Evolutionary conservation across 176 grass and related monocot genomes (phyloP).

Genomic region (Juncus inflexus): DNA sequence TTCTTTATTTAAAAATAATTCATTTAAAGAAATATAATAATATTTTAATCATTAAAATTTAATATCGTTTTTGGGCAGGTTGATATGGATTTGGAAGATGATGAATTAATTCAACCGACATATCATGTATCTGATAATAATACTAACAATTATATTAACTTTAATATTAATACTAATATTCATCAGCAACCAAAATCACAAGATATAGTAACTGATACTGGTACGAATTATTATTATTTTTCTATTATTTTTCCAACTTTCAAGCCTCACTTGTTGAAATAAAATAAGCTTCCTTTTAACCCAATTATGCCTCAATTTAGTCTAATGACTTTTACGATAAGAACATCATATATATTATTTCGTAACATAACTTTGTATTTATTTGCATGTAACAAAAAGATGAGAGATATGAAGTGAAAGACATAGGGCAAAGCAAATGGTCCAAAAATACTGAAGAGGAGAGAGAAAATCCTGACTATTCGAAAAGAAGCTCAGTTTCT

Average conservation of each 20-base stretch:
- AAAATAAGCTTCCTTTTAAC: not conserved
- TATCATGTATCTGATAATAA: slow-evolving; percentile 21
- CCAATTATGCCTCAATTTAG: not conserved
- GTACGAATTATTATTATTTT: slow-evolving; percentile 20
- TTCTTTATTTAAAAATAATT: not conserved
- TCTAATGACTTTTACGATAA: not conserved
- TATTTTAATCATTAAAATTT: not conserved
- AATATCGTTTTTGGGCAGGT: slow-evolving; percentile 44
- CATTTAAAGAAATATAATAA: not conserved
- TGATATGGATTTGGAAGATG: slow-evolving; percentile 90
- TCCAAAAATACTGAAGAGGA: slow-evolving; percentile 87
- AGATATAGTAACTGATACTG: slow-evolving; percentile 32
- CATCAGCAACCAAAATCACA: slow-evolving; percentile 36
- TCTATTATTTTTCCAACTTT: no score
- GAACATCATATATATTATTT: not conserved
- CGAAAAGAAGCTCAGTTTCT: slow-evolving; percentile 36
- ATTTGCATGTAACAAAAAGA: slow-evolving; percentile 36
- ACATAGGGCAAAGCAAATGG: slow-evolving; percentile 85
- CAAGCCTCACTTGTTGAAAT: no score
- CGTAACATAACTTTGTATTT: not conserved
- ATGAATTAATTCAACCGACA: slow-evolving; percentile 20
- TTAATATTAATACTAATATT: slow-evolving; percentile 30
- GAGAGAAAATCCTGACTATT: slow-evolving; percentile 34
- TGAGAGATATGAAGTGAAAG: slow-evolving; percentile 68
- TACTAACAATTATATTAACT: slow-evolving; percentile 22